Percentiles rank a stretch among this genome's conserved stretches.
These are phyloP conservation scores for Penicillium nordicum DNA, from an alignment of 2,329 filamentous ascomycete species.

Conservation along the genomic window DNA sequence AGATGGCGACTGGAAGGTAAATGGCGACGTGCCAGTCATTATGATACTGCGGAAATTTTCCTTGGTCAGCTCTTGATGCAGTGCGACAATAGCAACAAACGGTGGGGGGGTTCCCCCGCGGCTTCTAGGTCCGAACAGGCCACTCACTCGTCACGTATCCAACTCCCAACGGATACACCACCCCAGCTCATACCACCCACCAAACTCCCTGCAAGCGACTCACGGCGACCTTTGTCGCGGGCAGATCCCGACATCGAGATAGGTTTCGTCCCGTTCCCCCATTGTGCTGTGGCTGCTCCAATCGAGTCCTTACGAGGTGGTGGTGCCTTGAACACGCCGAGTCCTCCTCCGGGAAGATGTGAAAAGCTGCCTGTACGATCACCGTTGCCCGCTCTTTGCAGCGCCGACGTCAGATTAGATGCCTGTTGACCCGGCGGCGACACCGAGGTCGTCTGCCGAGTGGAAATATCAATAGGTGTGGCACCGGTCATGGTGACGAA, in stretches of 20 bases:
- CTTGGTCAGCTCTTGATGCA: constrained; percentile 26
- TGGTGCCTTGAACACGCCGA: constrained; percentile 39
- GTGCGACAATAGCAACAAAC: constrained; percentile 19
- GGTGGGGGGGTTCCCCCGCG: constrained; percentile 4
- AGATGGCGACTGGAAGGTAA: constrained; percentile 83
- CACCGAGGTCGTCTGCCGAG: constrained; percentile 53
- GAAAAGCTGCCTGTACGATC: constrained; percentile 44
- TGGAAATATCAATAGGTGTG: constrained; percentile 59
- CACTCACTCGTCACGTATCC: constrained; percentile 96
- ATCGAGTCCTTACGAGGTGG: constrained; percentile 55
- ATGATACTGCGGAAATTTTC: constrained; percentile 64
- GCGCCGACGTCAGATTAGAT: constrained; percentile 60
- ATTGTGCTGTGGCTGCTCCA: constrained; percentile 50
- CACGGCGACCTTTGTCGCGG: constrained; percentile 52
- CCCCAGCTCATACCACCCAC: constrained; percentile 92
- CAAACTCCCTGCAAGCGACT: constrained; percentile 60
- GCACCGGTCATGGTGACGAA: constrained; percentile 51
- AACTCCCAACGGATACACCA: constrained; percentile 91
- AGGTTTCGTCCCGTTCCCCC: constrained; percentile 56
- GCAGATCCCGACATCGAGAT: constrained; percentile 56
- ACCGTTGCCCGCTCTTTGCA: constrained; percentile 50
- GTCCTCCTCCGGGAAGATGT: constrained; percentile 41
- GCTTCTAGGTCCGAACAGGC: constrained; percentile 4
- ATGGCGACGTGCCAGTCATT: constrained; percentile 95
- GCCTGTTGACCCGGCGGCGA: constrained; percentile 59